phyloP scores from a whole-genome alignment of 2,329 filamentous ascomycete genomes.

The Calonectria hawksworthii region DNA sequence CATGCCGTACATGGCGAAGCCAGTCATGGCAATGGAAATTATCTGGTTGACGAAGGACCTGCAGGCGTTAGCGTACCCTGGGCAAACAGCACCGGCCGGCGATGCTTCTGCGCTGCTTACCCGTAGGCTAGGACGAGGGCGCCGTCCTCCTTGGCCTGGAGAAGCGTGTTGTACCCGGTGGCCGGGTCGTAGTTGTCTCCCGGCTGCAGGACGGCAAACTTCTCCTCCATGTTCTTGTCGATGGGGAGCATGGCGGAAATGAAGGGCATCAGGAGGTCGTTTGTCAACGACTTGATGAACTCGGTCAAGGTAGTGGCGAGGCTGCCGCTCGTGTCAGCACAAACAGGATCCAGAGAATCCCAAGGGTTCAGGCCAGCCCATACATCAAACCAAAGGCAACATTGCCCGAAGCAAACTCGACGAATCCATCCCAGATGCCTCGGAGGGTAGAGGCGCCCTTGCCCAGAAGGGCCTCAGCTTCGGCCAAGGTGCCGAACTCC shows the following conservation, averaged over 20 bases:
- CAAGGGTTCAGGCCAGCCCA: conserved; percentile 26
- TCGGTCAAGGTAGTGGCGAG: conserved; percentile 79
- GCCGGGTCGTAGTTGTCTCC: conserved; percentile 68
- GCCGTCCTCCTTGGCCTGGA: conserved; percentile 78
- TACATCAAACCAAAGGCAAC: conserved; percentile 83
- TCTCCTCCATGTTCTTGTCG: conserved; percentile 79
- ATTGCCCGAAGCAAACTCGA: conserved; percentile 82
- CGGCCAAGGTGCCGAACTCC: conserved; percentile 52
- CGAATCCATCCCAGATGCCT: conserved; percentile 72
- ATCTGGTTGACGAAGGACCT: conserved; percentile 74
- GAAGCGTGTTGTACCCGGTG: conserved; percentile 77
- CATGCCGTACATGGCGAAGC: conserved; percentile 74
- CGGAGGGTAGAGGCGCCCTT: conserved; percentile 62
- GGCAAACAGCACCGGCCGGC: no score
- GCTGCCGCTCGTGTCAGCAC: conserved; percentile 53
- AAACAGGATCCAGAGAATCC: not conserved
- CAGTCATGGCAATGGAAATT: conserved; percentile 76
- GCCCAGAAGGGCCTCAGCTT: conserved; percentile 58
- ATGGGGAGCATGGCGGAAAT: conserved; percentile 78
- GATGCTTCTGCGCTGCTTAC: conserved; percentile 52
- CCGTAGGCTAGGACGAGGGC: conserved; percentile 81
- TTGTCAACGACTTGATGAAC: conserved; percentile 79
- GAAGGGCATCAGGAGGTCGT: conserved; percentile 77
- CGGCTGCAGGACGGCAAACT: conserved; percentile 75
- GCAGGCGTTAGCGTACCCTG: not conserved